These are phyloP conservation scores for Neostapfia colusana DNA, from an alignment of 176 grass and related monocot species.

Conservation along the genomic window DNA sequence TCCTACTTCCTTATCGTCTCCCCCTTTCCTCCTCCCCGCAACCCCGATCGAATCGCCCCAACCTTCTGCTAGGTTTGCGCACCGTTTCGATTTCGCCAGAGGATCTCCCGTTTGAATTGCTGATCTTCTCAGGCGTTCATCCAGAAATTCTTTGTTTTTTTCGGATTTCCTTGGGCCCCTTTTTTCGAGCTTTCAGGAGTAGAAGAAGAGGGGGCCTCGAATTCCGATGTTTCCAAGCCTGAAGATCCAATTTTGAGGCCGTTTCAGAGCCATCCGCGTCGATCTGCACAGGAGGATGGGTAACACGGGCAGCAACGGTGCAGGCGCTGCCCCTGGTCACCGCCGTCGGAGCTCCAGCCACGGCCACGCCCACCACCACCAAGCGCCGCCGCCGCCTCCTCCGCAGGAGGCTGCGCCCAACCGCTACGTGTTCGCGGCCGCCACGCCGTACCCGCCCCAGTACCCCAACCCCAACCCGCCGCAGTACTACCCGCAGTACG, in stretches of 20 bases:
- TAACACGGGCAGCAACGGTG: slow-evolving; percentile 57
- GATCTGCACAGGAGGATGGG: slow-evolving; percentile 48
- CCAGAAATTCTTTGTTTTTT: background rate
- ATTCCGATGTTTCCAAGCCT: slow-evolving; percentile 37
- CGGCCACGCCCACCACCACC: slow-evolving; percentile 58
- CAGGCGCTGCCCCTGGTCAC: slow-evolving; percentile 55
- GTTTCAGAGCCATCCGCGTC: background rate
- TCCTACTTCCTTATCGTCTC: slow-evolving; percentile 23
- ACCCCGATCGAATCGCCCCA: slow-evolving; percentile 47
- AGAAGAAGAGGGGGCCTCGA: background rate
- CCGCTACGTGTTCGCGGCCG: slow-evolving; percentile 91
- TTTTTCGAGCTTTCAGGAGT: background rate
- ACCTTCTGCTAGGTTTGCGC: slow-evolving; percentile 19
- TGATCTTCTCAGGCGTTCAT: slow-evolving; percentile 11
- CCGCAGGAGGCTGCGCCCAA: slow-evolving; percentile 53
- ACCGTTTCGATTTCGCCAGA: background rate
- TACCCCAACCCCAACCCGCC: slow-evolving; percentile 78
- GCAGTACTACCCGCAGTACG: slow-evolving; percentile 78
- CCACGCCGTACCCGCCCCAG: slow-evolving; percentile 81
- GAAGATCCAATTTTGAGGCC: slow-evolving; percentile 38
- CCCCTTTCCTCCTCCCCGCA: background rate
- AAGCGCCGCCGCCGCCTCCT: slow-evolving; percentile 38
- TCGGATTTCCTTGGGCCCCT: background rate
- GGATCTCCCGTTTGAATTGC: background rate
- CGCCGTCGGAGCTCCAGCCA: slow-evolving; percentile 66